Evolutionary conservation across 2,329 filamentous ascomycete species (phyloP), one percentile per base, ranked within the genome.

Genomic region (Endoconidiophora polonica): DNA sequence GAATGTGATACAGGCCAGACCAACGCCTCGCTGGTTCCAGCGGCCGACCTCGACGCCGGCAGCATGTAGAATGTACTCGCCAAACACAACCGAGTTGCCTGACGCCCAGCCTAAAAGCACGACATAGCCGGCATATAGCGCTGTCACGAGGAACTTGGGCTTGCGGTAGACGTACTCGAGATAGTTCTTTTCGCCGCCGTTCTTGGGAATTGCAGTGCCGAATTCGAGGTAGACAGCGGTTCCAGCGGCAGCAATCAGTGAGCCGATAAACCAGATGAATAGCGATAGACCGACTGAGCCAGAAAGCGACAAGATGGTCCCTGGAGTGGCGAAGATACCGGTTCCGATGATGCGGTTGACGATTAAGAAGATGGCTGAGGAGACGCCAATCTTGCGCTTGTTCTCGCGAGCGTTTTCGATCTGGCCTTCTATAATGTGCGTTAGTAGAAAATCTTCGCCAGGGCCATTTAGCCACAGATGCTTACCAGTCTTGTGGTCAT

Each of bases 21-120:
- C 80, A 16, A 83, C 66, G 41, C 70, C 77, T 38, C 80, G 71
- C 63, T 82, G 76, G 60, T 82, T 81, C 78, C 78, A 83, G 20
- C 77, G 68, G 45, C 66, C 71, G 22, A 79, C 74, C 55, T 82
- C 72, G 20, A 76, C 68, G 10, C 76, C 65, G 9, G 79, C 74
- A 6, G 79, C 80, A 58, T 79, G 70, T 2, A 84, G 69, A 51
- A 84, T 76, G 61, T 83, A 83, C 59, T 82, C 77, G 53, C 79
- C 79, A 55, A 84, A 83, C 38, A 83, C 71, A 55, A 84, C 75
- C 1, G 74, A 80, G 61, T 83, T 83, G 12, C 74, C 74, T 5
- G 74, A 74, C 0, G 77, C 76, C 76, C 77, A 82, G 10, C 74
- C 76, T 16, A 82, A 70, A 1, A 83, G 68, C 23, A 83, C 58